Evolutionary conservation across 1,284 basidiomycete genomes (phyloP).

Genomic region (Ganoderma boninense): DNA sequence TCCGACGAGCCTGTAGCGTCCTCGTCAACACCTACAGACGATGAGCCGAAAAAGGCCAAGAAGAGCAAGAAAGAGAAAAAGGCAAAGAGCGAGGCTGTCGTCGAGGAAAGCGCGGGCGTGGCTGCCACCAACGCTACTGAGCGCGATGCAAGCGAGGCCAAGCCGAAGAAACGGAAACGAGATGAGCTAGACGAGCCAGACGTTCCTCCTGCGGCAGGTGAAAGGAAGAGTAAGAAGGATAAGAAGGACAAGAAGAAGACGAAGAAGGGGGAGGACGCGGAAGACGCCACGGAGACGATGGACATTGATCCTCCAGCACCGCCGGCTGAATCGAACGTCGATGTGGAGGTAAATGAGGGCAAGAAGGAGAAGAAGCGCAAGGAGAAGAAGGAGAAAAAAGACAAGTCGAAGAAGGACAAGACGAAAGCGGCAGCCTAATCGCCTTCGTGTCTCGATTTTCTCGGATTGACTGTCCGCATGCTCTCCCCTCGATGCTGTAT

Average conservation of each 20-base stretch:
- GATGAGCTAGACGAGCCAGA: slow-evolving; percentile 33
- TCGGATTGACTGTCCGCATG: neutral
- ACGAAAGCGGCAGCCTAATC: slow-evolving; percentile 30
- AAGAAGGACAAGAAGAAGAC: slow-evolving; percentile 38
- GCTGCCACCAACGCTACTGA: neutral
- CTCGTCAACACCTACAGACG: slow-evolving; percentile 36
- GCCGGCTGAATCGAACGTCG: neutral
- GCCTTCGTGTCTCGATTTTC: neutral
- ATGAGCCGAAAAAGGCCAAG: slow-evolving; percentile 39
- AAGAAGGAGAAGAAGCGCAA: slow-evolving; percentile 39
- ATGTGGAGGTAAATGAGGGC: slow-evolving; percentile 19
- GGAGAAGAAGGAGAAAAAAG: slow-evolving; percentile 34
- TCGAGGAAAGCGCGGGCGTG: neutral
- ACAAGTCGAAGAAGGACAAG: slow-evolving; percentile 43
- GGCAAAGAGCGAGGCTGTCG: neutral
- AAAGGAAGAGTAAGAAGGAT: slow-evolving; percentile 33
- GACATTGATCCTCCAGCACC: slow-evolving; percentile 25
- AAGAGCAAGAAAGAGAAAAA: slow-evolving; percentile 29
- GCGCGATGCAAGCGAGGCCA: slow-evolving; percentile 13
- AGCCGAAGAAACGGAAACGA: slow-evolving; percentile 39
- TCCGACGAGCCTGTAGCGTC: slow-evolving; percentile 2
- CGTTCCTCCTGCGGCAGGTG: slow-evolving; percentile 17
- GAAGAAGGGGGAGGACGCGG: slow-evolving; percentile 39
- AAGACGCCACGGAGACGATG: slow-evolving; percentile 27
- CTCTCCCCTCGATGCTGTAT: slow-evolving; percentile 16